Percentiles rank a stretch among this genome's conserved stretches.
Evolutionary conservation across 2,329 filamentous ascomycete genomes (phyloP).

Genomic region (Shiraia bambusicola): DNA sequence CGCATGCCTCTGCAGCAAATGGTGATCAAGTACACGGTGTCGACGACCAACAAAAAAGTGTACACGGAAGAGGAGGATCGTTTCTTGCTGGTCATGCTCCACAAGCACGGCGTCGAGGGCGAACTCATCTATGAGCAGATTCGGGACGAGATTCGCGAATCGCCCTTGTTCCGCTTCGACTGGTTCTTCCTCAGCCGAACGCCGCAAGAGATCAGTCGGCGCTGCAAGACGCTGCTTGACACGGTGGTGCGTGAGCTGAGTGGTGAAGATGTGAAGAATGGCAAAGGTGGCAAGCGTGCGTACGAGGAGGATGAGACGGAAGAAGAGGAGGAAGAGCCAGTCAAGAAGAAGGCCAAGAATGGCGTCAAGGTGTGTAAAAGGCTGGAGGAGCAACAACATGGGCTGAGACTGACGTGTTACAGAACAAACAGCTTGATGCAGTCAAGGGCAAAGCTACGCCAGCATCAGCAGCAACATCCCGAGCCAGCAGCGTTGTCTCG

Average conservation of each 20-base stretch:
- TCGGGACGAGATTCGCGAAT: constrained; percentile 94
- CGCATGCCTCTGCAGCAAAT: constrained; percentile 97
- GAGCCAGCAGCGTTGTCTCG: constrained; percentile 85
- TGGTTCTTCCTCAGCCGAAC: constrained; percentile 99
- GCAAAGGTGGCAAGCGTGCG: constrained; percentile 69
- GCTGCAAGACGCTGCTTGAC: constrained; percentile 91
- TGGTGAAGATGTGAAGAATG: constrained; percentile 56
- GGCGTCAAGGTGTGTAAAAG: constrained; percentile 70
- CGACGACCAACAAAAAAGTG: constrained; percentile 99
- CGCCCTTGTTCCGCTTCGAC: constrained; percentile 93
- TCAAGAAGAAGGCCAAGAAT: constrained; percentile 92
- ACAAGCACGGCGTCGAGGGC: constrained; percentile 87
- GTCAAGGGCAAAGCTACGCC: constrained; percentile 76
- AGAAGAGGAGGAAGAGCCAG: constrained; percentile 73
- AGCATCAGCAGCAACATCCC: constrained; percentile 74
- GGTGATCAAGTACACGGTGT: constrained; percentile 98
- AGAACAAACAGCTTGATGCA: constrained; percentile 93
- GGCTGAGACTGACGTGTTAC: constrained; percentile 19
- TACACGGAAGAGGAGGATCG: constrained; percentile 98
- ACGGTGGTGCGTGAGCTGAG: constrained; percentile 96
- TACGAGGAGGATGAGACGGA: constrained; percentile 85
- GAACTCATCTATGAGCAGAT: constrained; percentile 91
- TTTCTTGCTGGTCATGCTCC: constrained; percentile 89
- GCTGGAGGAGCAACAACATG: fast-evolving
- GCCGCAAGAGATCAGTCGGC: constrained; percentile 84